Conservation (phyloP, 495 filamentous ascomycete species). For the Jackrogersella minutella region DNA sequence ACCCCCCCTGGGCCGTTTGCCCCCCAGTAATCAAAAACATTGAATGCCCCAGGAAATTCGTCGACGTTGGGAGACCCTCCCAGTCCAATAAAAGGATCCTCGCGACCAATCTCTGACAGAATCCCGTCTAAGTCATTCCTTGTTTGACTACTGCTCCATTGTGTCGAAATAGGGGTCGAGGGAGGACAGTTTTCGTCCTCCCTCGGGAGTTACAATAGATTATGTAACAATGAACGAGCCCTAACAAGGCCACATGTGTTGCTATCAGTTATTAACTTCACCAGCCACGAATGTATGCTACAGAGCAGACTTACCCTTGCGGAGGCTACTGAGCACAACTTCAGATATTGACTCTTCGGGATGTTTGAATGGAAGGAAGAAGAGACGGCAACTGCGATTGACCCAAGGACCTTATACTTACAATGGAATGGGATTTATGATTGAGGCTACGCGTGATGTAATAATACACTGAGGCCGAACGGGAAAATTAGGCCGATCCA, state of each 20-base stretch:
- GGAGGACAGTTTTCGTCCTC: conserved; percentile 22
- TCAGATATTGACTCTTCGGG: background rate
- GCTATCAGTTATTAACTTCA: background rate
- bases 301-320: background rate
- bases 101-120: conserved; percentile 9
- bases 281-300: no score
- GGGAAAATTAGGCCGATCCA: conserved; percentile 12
- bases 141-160: conserved; percentile 26
- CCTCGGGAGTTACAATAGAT: conserved; percentile 14
- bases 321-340: background rate
- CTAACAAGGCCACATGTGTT: background rate
- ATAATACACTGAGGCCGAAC: conserved; percentile 19
- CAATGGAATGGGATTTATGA: background rate
- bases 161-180: conserved; percentile 23
- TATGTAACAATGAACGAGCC: background rate
- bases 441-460: conserved; percentile 1
- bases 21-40: conserved; percentile 21
- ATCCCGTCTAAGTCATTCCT: conserved; percentile 5
- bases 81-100: conserved; percentile 18
- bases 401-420: conserved; percentile 2
- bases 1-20: background rate
- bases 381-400: background rate
- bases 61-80: conserved; percentile 7
- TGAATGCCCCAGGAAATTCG: background rate
- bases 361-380: background rate